Conservation (phyloP, 306 rosid genomes). For the Rubus parviflorus region DNA sequence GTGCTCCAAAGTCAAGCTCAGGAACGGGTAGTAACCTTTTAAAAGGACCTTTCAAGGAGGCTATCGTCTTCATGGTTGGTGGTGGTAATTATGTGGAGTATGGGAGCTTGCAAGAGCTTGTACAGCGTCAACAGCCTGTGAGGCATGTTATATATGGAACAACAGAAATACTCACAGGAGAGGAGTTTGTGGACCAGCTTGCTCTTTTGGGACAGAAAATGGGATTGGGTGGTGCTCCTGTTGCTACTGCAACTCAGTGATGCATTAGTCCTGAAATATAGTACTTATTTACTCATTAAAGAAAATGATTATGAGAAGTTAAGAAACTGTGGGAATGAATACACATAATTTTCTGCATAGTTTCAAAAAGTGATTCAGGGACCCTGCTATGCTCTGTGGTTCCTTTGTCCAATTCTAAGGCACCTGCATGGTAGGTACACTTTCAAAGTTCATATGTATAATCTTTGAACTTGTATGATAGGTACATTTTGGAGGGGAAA, state of each 20-base stretch:
- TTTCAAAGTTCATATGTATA: too few relatives aligned
- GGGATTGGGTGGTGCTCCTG: conserved; percentile 69
- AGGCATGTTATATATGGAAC: conserved; percentile 89
- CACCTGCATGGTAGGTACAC: background rate
- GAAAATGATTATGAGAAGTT: conserved; percentile 17
- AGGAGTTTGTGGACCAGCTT: conserved; percentile 90
- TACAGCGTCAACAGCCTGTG: conserved; percentile 71
- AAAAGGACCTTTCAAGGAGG: conserved; percentile 95
- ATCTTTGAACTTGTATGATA: too few relatives aligned
- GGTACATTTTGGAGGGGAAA: too few relatives aligned
- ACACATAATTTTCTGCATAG: conserved; percentile 24
- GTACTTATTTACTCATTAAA: conserved; percentile 25
- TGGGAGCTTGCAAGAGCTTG: conserved; percentile 84
- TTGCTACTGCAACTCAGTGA: conserved; percentile 55
- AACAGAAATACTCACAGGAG: conserved; percentile 91
- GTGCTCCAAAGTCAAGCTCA: conserved; percentile 74
- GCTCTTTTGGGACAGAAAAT: conserved; percentile 80
- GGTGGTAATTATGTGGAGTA: conserved; percentile 95
- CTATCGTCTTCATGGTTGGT: conserved; percentile 92
- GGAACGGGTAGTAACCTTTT: conserved; percentile 71
- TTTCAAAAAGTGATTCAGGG: conserved; percentile 28
- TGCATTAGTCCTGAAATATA: conserved; percentile 23
- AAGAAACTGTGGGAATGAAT: conserved; percentile 22
- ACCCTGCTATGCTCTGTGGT: conserved; percentile 14
- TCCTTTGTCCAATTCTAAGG: background rate